Evolutionary conservation across 345 rosid species (phyloP).

Genomic region (Hibiscus mutabilis): DNA sequence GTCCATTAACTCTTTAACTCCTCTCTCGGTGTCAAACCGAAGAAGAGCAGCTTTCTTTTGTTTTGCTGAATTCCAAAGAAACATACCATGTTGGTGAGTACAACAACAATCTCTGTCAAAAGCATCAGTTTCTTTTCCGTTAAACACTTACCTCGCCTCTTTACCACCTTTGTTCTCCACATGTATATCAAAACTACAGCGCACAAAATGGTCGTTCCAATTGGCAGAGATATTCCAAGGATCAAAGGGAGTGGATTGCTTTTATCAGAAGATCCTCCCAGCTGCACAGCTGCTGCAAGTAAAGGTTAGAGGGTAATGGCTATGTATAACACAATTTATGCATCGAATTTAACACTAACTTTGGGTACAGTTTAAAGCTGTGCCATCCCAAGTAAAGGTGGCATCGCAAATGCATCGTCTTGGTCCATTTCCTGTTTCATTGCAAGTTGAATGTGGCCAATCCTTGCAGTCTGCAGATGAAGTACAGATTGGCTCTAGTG

Average conservation of each 20-base stretch:
- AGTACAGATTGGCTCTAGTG: constrained; percentile 1
- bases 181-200: constrained; percentile 1
- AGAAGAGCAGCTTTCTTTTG: background rate
- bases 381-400: constrained; percentile 5
- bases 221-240: constrained; percentile 9
- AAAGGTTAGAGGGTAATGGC: background rate
- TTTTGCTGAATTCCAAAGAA: background rate
- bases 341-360: constrained; percentile 2
- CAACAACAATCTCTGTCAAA: background rate
- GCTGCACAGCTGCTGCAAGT: background rate
- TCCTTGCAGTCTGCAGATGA: constrained; percentile 17
- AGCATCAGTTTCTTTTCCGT: background rate
- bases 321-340: background rate
- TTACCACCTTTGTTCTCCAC: constrained; percentile 8
- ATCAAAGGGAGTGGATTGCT: constrained; percentile 5
- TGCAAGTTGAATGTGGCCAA: constrained; percentile 19
- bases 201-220: background rate
- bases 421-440: background rate
- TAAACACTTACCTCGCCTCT: constrained; percentile 17
- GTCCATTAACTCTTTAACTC: constrained; percentile 6
- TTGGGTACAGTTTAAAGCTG: constrained; percentile 10
- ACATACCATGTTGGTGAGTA: background rate
- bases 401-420: constrained; percentile 16
- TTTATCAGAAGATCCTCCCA: background rate
- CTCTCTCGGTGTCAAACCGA: constrained; percentile 3